phyloP scores from a whole-genome alignment of 129 eudicot species.

The Mikania micrantha region DNA sequence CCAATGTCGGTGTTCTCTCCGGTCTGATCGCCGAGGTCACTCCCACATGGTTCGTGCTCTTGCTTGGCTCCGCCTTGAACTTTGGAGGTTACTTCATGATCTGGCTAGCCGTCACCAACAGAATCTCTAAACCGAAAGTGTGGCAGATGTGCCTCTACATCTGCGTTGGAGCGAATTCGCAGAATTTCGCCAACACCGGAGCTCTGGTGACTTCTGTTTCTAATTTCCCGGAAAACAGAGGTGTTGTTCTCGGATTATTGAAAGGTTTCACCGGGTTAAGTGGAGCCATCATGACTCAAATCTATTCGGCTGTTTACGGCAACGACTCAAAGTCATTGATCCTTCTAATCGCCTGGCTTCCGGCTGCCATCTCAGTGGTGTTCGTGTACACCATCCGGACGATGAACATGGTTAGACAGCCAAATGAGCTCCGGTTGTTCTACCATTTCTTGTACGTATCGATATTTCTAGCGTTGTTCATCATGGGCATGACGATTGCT shows the following conservation, averaged over 20 bases:
- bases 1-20: conserved; percentile 46
- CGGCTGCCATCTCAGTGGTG: conserved; percentile 49
- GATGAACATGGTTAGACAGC: conserved; percentile 35
- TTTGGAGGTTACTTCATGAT: conserved; percentile 60
- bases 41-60: conserved; percentile 52
- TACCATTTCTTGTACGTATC: conserved; percentile 58
- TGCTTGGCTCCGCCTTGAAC: conserved; percentile 37
- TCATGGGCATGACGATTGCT: conserved; percentile 57
- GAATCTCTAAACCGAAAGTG: conserved; percentile 30
- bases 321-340: conserved; percentile 51
- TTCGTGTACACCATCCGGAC: conserved; percentile 49
- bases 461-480: conserved; percentile 62
- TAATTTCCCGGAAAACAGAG: conserved; percentile 70
- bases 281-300: conserved; percentile 75
- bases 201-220: conserved; percentile 48
- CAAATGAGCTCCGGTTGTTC: conserved; percentile 53
- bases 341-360: conserved; percentile 67
- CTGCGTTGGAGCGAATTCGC: conserved; percentile 52
- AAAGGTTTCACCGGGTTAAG: conserved; percentile 81
- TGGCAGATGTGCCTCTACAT: conserved; percentile 68
- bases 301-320: conserved; percentile 52
- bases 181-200: conserved; percentile 49
- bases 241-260: conserved; percentile 58
- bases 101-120: conserved; percentile 47
- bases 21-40: conserved; percentile 48